Percentiles rank a stretch among this genome's conserved stretches.
phyloP scores from a whole-genome alignment of 108 stramenopile species.

The Bacterosira constricta region DNA sequence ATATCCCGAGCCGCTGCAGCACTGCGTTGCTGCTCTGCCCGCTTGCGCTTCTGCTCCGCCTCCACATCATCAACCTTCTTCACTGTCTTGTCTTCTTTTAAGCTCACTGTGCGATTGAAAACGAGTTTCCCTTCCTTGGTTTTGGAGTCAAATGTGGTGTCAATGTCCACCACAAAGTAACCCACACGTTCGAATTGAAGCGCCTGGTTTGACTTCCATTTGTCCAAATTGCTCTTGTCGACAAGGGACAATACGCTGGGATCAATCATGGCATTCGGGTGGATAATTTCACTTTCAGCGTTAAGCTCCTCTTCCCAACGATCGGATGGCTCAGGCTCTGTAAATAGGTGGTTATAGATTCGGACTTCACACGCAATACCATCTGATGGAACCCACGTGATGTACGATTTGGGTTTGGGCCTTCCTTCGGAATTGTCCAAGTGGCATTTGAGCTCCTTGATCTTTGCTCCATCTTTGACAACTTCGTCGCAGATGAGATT shows the following conservation, averaged over 20 bases:
- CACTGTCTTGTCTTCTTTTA: slow-evolving; percentile 83
- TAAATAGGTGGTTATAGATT: slow-evolving; percentile 94
- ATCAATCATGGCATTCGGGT: slow-evolving; percentile 77
- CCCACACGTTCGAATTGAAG: slow-evolving; percentile 97
- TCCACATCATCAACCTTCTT: slow-evolving; percentile 58
- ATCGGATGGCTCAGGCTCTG: slow-evolving; percentile 81
- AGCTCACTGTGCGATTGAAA: slow-evolving; percentile 93
- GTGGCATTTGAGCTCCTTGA: slow-evolving; percentile 64
- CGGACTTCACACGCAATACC: slow-evolving; percentile 80
- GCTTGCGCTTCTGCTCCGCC: slow-evolving; percentile 61
- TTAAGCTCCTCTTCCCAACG: slow-evolving; percentile 95
- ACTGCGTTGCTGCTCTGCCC: slow-evolving; percentile 58
- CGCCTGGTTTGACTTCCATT: slow-evolving; percentile 74
- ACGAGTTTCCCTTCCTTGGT: slow-evolving; percentile 75
- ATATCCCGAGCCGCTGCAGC: slow-evolving; percentile 59
- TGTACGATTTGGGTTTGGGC: slow-evolving; percentile 78
- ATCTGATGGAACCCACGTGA: slow-evolving; percentile 80
- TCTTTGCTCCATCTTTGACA: slow-evolving; percentile 50
- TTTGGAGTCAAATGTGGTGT: slow-evolving; percentile 73
- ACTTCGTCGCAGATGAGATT: slow-evolving; percentile 79
- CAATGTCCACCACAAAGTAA: slow-evolving; percentile 96
- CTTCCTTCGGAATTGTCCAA: slow-evolving; percentile 67
- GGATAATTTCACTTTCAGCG: slow-evolving; percentile 79
- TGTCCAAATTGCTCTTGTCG: slow-evolving; percentile 56
- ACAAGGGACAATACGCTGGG: slow-evolving; percentile 66